Base-by-base conservation (phyloP, 768 basidiomycete species). In the Mycena amicta region DNA sequence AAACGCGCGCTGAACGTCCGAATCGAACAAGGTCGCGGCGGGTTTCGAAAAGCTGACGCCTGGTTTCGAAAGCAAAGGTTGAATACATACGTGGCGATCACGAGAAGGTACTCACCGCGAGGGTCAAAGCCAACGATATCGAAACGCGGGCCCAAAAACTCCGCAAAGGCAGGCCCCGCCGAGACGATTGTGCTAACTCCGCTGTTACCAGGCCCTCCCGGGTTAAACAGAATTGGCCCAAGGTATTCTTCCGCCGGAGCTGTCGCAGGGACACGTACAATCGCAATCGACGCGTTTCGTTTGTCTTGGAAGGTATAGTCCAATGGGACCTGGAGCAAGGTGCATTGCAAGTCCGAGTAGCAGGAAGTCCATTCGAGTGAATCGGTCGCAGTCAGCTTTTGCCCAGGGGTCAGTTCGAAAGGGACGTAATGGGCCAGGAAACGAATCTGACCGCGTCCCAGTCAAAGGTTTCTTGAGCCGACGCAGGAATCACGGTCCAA, bases 191-290 rank as follows among this genome's bases (percentile, higher is more conserved):
- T 26, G 6, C 11, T n/a, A 13, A 49, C 47, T 12, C 47, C 47
- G 26, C 25, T 26, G 25, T 22, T 22, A 26, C 25, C 47, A 4
- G 47, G 47, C 6, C 47, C 47, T 25, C 47, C 47, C 6, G 47
- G 47, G n/a, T 49, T 49, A n/a, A 49, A 49, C 6, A 49, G 27
- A 28, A 49, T 28, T 6, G 47, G 47, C 5, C 47, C 47, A 20
- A 5, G 47, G 47, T 49, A 49, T 26, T 70, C 4, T 72, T 66
- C 40, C 8, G 43, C 43, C 22, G 43, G 43, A 13, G 20, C 43
- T 6, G 43, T 45, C 15, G 43, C 43, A 8, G 15, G 43, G 22
- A 16, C 13, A 8, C 43, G 43, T 15, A n/a, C 43, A 45, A 45
- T 23, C 8, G 43, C 43, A 23, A 45, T 45, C 22, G 43, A 45